Evolutionary conservation across 805 yeast genomes (phyloP).

Genomic region (Hanseniaspora jakobsenii): DNA sequence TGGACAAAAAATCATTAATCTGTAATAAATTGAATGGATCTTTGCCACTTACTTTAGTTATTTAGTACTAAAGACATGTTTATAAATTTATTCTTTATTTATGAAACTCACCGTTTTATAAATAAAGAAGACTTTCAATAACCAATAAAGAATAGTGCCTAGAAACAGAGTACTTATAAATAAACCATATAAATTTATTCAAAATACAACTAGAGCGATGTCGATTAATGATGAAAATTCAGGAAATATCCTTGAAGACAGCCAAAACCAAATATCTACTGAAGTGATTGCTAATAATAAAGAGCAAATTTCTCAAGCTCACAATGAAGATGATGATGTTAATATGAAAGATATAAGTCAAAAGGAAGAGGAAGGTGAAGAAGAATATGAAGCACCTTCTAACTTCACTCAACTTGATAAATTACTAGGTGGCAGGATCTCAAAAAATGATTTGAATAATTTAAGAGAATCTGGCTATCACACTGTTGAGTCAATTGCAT

Average conservation of each 20-base stretch:
- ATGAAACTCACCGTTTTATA: no score
- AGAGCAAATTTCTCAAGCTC: background rate
- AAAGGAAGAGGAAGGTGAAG: conserved; percentile 18
- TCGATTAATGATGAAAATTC: background rate
- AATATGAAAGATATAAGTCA: background rate
- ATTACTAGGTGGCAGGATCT: conserved; percentile 69
- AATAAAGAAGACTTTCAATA: no score
- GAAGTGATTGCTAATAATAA: background rate
- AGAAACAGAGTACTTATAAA: background rate
- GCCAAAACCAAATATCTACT: conserved; percentile 1
- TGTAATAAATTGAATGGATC: no score
- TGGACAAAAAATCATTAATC: no score
- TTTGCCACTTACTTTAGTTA: no score
- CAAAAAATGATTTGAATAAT: conserved; percentile 64
- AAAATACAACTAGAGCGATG: background rate
- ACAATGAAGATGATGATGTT: conserved; percentile 3
- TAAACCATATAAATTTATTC: no score
- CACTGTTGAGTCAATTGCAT: conserved; percentile 87
- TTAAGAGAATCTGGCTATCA: conserved; percentile 71
- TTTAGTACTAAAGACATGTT: no score
- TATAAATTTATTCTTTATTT: no score
- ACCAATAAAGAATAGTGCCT: background rate
- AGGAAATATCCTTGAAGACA: background rate
- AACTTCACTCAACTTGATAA: conserved; percentile 29
- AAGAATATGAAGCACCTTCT: conserved; percentile 38